A percentile compares a stretch with the other conserved stretches of the same genome.
These are phyloP conservation scores for Globisporangium nunn DNA, from an alignment of 352 stramenopile genomes.

Conservation along the genomic window DNA sequence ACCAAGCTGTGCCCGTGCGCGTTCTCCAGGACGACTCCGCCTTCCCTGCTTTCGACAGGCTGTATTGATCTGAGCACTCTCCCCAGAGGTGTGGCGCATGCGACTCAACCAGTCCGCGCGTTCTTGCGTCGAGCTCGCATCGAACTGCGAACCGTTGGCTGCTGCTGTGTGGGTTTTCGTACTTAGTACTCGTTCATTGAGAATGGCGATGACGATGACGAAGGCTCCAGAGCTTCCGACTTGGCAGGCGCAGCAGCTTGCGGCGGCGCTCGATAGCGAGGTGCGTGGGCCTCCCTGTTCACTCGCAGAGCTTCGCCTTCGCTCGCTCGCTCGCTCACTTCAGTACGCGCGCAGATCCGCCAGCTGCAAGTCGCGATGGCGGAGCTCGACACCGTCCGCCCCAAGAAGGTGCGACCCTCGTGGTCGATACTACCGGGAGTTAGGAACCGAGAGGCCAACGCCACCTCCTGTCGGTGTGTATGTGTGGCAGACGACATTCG, in stretches of 20 bases:
- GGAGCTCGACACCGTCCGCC: conserved; percentile 60
- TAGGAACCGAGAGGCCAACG: no score
- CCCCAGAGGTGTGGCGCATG: no score
- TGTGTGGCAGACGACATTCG: conserved; percentile 43
- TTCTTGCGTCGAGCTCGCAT: no score
- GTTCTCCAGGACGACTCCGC: neutral
- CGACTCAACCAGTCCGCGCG: no score
- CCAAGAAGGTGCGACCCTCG: conserved; percentile 41
- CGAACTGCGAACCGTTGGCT: no score
- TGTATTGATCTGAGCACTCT: no score
- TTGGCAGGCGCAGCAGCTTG: conserved; percentile 41
- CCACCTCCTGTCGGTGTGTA: no score
- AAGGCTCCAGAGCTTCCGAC: neutral
- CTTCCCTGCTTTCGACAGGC: no score
- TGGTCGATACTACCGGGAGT: neutral
- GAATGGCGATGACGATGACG: neutral
- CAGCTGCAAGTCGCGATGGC: conserved; percentile 67
- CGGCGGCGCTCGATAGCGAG: conserved; percentile 16
- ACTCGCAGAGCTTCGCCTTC: neutral
- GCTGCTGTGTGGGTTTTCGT: no score
- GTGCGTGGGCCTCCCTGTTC: neutral
- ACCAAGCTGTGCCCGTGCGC: neutral
- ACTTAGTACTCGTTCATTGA: no score
- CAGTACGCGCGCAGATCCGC: conserved; percentile 41
- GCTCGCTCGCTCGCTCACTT: neutral